Percentiles rank a stretch among this genome's conserved stretches.
phyloP scores from a whole-genome alignment of 768 basidiomycete genomes.

The Rhodotorula babjevae region DNA sequence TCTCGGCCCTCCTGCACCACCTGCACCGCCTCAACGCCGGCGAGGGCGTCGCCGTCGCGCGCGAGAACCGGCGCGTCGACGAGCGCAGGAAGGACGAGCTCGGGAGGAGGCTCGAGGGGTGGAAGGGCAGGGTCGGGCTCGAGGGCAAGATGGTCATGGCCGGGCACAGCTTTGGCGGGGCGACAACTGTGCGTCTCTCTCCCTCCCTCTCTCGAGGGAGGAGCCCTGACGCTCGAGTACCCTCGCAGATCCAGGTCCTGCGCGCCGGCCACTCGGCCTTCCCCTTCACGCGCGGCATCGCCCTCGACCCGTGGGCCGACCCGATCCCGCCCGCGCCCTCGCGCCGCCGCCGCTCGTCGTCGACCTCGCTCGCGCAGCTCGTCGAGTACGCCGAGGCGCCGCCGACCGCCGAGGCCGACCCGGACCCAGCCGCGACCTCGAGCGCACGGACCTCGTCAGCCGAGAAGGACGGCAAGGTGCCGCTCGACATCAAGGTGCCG shows the following conservation, averaged over 20 bases:
- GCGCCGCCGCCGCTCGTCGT: background rate
- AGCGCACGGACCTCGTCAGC: background rate
- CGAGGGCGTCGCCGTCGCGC: slow-evolving; percentile 45
- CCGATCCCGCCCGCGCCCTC: slow-evolving; percentile 47
- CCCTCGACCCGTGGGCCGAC: slow-evolving; percentile 81
- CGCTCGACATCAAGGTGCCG: slow-evolving; percentile 35
- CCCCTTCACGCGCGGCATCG: slow-evolving; percentile 58
- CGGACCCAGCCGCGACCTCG: slow-evolving; percentile 3
- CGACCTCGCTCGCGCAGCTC: background rate
- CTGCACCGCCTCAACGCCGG: slow-evolving; percentile 57
- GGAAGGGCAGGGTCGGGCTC: slow-evolving; percentile 40
- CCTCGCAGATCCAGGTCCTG: slow-evolving; percentile 40
- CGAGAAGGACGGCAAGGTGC: background rate
- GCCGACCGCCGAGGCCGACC: background rate
- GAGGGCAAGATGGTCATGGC: slow-evolving; percentile 50
- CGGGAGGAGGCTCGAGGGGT: slow-evolving; percentile 45
- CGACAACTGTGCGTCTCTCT: slow-evolving; percentile 52
- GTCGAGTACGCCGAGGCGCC: too few relatives aligned
- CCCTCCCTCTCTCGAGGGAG: too few relatives aligned
- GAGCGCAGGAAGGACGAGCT: slow-evolving; percentile 44
- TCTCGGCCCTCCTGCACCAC: slow-evolving; percentile 60
- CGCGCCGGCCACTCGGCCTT: slow-evolving; percentile 49
- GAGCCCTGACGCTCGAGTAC: too few relatives aligned
- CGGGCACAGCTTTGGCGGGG: slow-evolving; percentile 60
- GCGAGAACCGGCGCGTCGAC: slow-evolving; percentile 53